Evolutionary conservation across 169 alveolate genomes (phyloP).

Genomic region (Cryptosporidium ryanae): DNA sequence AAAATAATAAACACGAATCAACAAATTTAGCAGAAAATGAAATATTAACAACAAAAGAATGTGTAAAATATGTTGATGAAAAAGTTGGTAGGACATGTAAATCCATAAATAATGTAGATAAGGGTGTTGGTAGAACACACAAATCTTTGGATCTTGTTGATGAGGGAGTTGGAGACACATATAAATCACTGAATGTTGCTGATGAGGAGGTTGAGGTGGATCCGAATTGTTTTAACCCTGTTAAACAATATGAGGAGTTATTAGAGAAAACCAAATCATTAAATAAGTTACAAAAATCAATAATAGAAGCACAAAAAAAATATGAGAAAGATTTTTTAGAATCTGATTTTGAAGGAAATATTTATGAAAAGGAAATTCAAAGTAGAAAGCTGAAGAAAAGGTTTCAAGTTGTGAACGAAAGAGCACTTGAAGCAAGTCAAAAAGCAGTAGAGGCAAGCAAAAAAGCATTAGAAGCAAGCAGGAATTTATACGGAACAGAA

Average conservation of each 20-base stretch:
- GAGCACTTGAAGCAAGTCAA: conserved; percentile 48
- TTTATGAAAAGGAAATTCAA: conserved; percentile 2
- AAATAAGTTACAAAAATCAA: conserved; percentile 52
- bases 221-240: conserved; percentile 17
- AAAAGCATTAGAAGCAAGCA: conserved; percentile 45
- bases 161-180: conserved; percentile 10
- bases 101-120: background rate
- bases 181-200: background rate
- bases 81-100: conserved; percentile 11
- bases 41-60: too few species aligned
- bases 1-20: too few species aligned
- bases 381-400: background rate
- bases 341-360: background rate
- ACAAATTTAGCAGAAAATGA: too few species aligned
- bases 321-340: background rate
- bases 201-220: conserved; percentile 4
- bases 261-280: conserved; percentile 46
- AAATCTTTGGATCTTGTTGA: conserved; percentile 2
- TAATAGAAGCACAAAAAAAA: conserved; percentile 36
- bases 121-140: background rate
- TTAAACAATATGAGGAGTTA: conserved; percentile 41
- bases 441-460: conserved; percentile 59
- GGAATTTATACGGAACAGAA: conserved; percentile 18
- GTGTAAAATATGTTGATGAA: background rate
- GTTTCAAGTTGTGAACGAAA: conserved; percentile 34